Conservation (phyloP, 805 yeast species). For the Monosporozyma yasuniensis region DNA sequence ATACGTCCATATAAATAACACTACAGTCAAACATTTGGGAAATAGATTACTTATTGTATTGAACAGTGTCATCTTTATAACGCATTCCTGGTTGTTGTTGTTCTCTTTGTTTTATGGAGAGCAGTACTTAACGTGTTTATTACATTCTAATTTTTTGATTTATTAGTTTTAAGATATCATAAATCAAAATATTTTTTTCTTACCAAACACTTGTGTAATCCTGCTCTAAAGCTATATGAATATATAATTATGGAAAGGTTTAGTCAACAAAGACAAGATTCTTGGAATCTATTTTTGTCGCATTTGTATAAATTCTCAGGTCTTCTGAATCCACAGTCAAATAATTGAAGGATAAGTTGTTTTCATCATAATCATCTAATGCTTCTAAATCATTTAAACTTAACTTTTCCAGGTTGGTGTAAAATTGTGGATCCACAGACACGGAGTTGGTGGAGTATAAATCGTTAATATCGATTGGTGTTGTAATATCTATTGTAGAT, state of each 20-base stretch:
- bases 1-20: conserved; percentile 19
- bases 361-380: background rate
- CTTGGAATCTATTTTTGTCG: background rate
- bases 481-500: background rate
- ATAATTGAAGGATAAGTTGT: background rate
- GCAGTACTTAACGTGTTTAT: too few relatives aligned
- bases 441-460: background rate
- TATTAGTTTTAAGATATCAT: background rate
- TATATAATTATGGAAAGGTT: background rate
- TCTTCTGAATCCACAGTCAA: background rate
- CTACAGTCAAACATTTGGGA: conserved; percentile 20
- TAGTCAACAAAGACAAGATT: background rate
- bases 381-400: background rate
- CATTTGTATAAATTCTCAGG: background rate
- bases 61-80: background rate
- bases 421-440: background rate
- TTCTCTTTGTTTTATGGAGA: background rate
- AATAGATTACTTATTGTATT: conserved; percentile 8
- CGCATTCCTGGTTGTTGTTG: background rate
- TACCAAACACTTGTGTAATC: background rate
- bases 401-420: background rate
- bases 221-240: background rate
- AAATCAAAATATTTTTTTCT: background rate
- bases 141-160: background rate
- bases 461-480: background rate